phyloP scores from a whole-genome alignment of 2,329 filamentous ascomycete genomes.

The Dactylellina leptospora region DNA sequence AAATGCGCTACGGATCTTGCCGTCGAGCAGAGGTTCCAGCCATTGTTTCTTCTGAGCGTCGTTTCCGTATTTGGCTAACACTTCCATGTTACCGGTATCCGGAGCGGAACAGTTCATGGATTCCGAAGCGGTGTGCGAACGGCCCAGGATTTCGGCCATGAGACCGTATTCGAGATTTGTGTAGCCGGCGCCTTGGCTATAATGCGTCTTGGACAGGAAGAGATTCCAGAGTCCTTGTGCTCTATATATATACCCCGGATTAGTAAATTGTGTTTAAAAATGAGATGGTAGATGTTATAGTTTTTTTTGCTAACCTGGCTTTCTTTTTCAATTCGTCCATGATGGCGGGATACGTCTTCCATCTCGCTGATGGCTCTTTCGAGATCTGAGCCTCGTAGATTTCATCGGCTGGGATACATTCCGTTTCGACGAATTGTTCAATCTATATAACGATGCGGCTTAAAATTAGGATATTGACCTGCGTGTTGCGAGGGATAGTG shows the following conservation, averaged over 20 bases:
- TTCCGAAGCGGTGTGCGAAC: slow-evolving; percentile 82
- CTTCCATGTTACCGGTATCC: slow-evolving; percentile 96
- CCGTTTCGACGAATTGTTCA: slow-evolving; percentile 95
- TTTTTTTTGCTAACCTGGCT: slow-evolving; percentile 64
- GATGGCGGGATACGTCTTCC: slow-evolving; percentile 75
- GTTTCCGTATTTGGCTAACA: slow-evolving; percentile 88
- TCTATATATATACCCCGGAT: slow-evolving; percentile 20
- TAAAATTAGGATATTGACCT: slow-evolving; percentile 1
- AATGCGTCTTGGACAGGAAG: slow-evolving; percentile 94
- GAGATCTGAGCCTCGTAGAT: slow-evolving; percentile 57
- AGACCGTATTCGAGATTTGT: slow-evolving; percentile 95
- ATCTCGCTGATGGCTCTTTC: slow-evolving; percentile 53
- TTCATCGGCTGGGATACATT: slow-evolving; percentile 65
- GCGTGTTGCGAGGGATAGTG: neutral
- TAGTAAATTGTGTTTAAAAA: neutral
- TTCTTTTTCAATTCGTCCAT: slow-evolving; percentile 89
- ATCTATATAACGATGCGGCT: slow-evolving; percentile 63
- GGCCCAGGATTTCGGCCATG: slow-evolving; percentile 95
- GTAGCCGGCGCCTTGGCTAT: slow-evolving; percentile 92
- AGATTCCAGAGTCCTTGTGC: slow-evolving; percentile 95
- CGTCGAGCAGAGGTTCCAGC: slow-evolving; percentile 81
- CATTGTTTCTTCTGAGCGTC: slow-evolving; percentile 84
- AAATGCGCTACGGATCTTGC: slow-evolving; percentile 87
- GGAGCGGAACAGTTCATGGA: slow-evolving; percentile 90
- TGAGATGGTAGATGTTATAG: neutral